Conservation (phyloP, 2,329 filamentous ascomycete genomes). For the Didymella pomorum region DNA sequence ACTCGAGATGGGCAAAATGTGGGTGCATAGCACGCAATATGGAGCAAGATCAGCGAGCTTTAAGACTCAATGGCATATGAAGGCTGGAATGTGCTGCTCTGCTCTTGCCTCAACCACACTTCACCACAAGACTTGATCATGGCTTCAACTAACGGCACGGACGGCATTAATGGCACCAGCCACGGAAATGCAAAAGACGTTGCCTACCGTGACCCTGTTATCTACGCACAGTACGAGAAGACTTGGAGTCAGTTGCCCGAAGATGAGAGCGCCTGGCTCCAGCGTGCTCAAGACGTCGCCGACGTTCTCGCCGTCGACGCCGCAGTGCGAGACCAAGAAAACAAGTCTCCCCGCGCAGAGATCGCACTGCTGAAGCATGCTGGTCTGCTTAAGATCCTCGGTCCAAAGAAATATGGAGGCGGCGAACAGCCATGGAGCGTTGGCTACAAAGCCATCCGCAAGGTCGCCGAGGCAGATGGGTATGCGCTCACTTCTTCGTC, state of each 20-base stretch:
- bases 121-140: conserved; percentile 1
- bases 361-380: conserved; percentile 61
- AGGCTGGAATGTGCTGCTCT: background rate
- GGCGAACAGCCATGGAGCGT: conserved; percentile 63
- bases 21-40: conserved; percentile 21
- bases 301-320: conserved; percentile 61
- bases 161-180: conserved; percentile 7
- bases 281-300: conserved; percentile 59
- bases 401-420: conserved; percentile 60
- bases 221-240: conserved; percentile 53
- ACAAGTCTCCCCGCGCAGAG: conserved; percentile 62
- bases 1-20: conserved; percentile 5
- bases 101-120: background rate
- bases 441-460: conserved; percentile 66
- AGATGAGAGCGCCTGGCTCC: conserved; percentile 56
- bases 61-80: background rate
- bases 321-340: conserved; percentile 58
- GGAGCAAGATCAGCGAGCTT: conserved; percentile 4
- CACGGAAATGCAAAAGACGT: conserved; percentile 27
- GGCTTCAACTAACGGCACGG: conserved; percentile 24
- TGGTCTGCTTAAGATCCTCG: conserved; percentile 60
- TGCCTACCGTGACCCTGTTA: conserved; percentile 45
- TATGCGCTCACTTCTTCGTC: conserved; percentile 29
- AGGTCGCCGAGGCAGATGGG: conserved; percentile 71
- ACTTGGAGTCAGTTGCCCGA: conserved; percentile 51